Evolutionary conservation across 495 filamentous ascomycete species (phyloP).

Genomic region (Neurospora sp.): DNA sequence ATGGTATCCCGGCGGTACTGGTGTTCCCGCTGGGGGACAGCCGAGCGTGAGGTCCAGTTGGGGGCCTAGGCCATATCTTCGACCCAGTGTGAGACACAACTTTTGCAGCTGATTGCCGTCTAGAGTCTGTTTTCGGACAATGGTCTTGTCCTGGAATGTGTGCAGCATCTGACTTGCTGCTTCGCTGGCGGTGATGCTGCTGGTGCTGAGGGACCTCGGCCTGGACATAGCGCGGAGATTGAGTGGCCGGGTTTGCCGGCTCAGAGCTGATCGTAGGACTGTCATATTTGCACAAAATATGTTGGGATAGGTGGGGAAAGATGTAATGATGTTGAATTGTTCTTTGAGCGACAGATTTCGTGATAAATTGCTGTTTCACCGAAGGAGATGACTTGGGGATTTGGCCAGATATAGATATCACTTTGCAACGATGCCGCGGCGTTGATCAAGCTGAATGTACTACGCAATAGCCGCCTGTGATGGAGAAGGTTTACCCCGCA

Average conservation of each 20-base stretch:
- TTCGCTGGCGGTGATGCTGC: slow-evolving; percentile 1
- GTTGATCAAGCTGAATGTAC: neutral
- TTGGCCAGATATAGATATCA: neutral
- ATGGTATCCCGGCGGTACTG: slow-evolving; percentile 49
- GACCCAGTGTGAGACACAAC: slow-evolving; percentile 43
- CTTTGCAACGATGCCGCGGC: neutral
- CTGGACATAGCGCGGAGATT: neutral
- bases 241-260: neutral
- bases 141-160: slow-evolving; percentile 1
- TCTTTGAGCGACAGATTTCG: neutral
- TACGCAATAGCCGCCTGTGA: neutral
- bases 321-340: neutral
- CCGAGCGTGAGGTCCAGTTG: slow-evolving; percentile 14
- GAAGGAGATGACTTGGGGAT: neutral
- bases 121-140: slow-evolving; percentile 37
- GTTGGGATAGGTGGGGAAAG: neutral
- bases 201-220: neutral
- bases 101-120: slow-evolving; percentile 51
- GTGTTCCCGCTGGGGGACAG: slow-evolving; percentile 25
- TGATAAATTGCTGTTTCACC: neutral
- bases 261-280: neutral
- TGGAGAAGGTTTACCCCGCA: neutral
- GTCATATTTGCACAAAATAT: neutral
- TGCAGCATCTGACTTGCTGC: slow-evolving; percentile 5
- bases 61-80: slow-evolving; percentile 19